Base-by-base conservation (phyloP, 2,329 filamentous ascomycete genomes). In the Salinomyces thailandicus region DNA sequence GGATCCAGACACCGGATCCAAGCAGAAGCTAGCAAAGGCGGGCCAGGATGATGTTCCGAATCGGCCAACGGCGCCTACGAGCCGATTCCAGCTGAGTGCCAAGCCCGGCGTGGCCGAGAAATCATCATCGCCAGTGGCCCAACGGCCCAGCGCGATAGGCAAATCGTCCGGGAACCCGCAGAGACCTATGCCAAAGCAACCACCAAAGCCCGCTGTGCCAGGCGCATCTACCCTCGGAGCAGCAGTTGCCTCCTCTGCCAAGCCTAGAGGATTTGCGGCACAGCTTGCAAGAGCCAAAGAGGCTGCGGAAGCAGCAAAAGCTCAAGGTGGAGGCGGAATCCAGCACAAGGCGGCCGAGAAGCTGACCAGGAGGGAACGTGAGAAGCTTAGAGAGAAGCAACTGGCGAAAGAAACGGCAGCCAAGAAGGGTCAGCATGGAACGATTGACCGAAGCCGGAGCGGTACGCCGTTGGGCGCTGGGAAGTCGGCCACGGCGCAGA, bases 261-360 rank as follows among this genome's bases (percentile, higher is more conserved):
- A 44, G 2, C 61, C 71, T 2, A 77, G 76, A 1, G 78, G 80
- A 2, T 87, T 77, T 55, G 74, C 77, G 24, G 81, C 85, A 51
- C 80, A 85, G 41, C 69, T 87, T 61, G 79, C 79, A 37, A 72
- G 79, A 47, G 83, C 76, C 19, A 77, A 81, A 51, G 74, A 75
- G 42, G 78, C 75, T 9, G 75, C 82, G 50, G 67, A 64, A 44
- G 63, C 62, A 64, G 26, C 66, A 62, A 27, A 72, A 75, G 63
- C 71, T 66, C n/a, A 71, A 72, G 47, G 58, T 37, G 68, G 80
- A 36, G 80, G 79, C 37, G 77, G 75, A 48, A 83, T 85, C 47
- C 81, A 84, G 54, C 80, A 85, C 58, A 85, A 85, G 55, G 69
- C 78, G 14, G 72, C 77, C 2, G 80, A 82, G 48, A 80, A 77